A percentile compares a stretch with the other conserved stretches of the same genome.
These are phyloP conservation scores for Musa schizocarpa DNA, from an alignment of 176 grass and related monocot genomes.

Conservation along the genomic window DNA sequence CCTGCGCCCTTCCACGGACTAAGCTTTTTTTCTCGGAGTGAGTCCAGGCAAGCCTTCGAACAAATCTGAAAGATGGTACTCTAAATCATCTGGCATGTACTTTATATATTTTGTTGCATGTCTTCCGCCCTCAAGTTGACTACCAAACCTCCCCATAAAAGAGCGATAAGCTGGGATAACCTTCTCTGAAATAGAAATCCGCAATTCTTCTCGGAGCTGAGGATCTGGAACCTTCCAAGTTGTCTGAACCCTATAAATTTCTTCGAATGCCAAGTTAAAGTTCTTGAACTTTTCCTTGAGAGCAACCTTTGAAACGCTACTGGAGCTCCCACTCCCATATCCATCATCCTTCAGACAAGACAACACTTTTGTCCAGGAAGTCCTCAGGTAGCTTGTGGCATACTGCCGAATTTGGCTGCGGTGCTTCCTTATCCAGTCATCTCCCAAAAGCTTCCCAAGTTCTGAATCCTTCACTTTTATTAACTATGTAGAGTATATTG, in stretches of 20 bases:
- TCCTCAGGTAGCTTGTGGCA: conserved; percentile 70
- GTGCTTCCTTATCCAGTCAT: conserved; percentile 68
- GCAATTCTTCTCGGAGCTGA: conserved; percentile 84
- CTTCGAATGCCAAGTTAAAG: conserved; percentile 90
- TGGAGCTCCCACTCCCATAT: conserved; percentile 53
- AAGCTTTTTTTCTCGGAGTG: conserved; percentile 46
- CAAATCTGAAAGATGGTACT: conserved; percentile 66
- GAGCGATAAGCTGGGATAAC: conserved; percentile 91
- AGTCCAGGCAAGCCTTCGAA: conserved; percentile 69
- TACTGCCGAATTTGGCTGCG: conserved; percentile 75
- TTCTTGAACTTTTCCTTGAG: conserved; percentile 87
- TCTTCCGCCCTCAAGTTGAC: conserved; percentile 65
- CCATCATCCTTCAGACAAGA: conserved; percentile 87
- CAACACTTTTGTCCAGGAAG: conserved; percentile 84
- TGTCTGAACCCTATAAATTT: conserved; percentile 76
- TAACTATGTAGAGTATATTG: conserved; percentile 78
- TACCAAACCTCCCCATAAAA: conserved; percentile 76
- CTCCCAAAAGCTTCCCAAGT: conserved; percentile 77
- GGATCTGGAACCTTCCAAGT: conserved; percentile 84
- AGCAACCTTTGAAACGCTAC: conserved; percentile 48
- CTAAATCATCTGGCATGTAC: conserved; percentile 80
- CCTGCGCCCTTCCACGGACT: conserved; percentile 3
- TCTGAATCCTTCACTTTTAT: conserved; percentile 86
- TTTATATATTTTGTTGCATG: conserved; percentile 62
- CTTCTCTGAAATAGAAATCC: conserved; percentile 90